Evolutionary conservation across 768 basidiomycete species (phyloP).

Genomic region (Termitomyces sp.): DNA sequence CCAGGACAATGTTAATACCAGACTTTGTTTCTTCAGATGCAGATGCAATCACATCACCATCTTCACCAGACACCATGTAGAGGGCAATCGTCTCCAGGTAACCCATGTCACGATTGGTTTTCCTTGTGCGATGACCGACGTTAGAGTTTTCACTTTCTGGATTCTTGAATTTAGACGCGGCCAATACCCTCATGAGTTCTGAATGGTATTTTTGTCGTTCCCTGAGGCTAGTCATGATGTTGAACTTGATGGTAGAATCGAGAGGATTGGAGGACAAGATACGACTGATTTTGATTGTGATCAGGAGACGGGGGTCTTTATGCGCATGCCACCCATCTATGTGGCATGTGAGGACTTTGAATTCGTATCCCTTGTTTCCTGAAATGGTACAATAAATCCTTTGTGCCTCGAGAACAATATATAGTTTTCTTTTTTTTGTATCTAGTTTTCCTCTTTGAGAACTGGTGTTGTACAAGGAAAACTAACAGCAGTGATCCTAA

Average conservation of each 20-base stretch:
- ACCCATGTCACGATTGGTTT: background rate
- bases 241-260: background rate
- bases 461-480: too few species aligned
- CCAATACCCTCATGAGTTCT: background rate
- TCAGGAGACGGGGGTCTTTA: too few species aligned
- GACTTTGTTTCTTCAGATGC: background rate
- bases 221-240: background rate
- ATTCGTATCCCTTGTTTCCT: background rate
- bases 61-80: background rate
- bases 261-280: background rate
- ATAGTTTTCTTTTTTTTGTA: too few species aligned
- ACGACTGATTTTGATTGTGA: background rate
- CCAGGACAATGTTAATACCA: background rate
- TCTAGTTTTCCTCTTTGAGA: too few species aligned
- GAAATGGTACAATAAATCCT: background rate
- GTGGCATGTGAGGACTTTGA: too few species aligned
- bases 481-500: too few species aligned
- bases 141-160: background rate
- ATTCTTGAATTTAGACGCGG: background rate
- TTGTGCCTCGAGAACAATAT: too few species aligned
- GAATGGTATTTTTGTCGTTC: background rate
- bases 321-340: too few species aligned
- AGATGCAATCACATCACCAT: background rate
- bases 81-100: background rate
- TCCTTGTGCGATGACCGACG: too few species aligned